Evolutionary conservation across 2,329 filamentous ascomycete species (phyloP), one percentile per base, ranked within the genome.

Genomic region (Neocatenulostroma microsporum): DNA sequence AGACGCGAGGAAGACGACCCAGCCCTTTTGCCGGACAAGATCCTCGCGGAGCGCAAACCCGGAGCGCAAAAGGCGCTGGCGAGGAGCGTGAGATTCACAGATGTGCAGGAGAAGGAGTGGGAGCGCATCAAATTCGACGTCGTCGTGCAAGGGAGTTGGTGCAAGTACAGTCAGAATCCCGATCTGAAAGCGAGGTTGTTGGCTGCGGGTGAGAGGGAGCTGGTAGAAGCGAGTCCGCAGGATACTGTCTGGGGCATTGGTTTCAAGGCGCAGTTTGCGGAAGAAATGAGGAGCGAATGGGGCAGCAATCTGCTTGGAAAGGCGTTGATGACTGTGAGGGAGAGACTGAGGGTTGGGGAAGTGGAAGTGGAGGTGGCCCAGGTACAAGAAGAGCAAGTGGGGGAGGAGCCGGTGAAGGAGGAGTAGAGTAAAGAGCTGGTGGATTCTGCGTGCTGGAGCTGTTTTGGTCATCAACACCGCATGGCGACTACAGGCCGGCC

Each of bases 221-320:
- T 47, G 30, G 36, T 38, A 1, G 39, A 43, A n/a, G 46, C 46
- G 5, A 45, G 39, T 28, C 37, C 41, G 4, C 38, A 27, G 31
- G 44, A 45, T 30, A 21, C 31, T 6, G 40, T 47, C 6, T 49
- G 46, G 46, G 46, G 46, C 1, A 45, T 47, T 25, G 44, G 46
- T 0, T 47, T 37, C 13, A 17, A 18, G n/a, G 42, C 34, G 13
- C 25, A 30, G 17, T 37, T 67, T 75, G 11, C 7, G 25, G n/a
- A n/a, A n/a, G 28, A 30, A n/a, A 25, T n/a, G n/a, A 9, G n/a
- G 23, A n/a, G 9, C 23, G 46, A 54, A 3, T 83, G 78, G 80
- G 79, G 79, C 0, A 36, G 70, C 59, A 83, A 83, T 58, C 51
- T 81, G 40, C 54, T 83, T 29, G 80, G 79, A 0, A 73, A 72